Evolutionary conservation across 768 basidiomycete genomes (phyloP).

Genomic region (Xerocomellus intermedius): DNA sequence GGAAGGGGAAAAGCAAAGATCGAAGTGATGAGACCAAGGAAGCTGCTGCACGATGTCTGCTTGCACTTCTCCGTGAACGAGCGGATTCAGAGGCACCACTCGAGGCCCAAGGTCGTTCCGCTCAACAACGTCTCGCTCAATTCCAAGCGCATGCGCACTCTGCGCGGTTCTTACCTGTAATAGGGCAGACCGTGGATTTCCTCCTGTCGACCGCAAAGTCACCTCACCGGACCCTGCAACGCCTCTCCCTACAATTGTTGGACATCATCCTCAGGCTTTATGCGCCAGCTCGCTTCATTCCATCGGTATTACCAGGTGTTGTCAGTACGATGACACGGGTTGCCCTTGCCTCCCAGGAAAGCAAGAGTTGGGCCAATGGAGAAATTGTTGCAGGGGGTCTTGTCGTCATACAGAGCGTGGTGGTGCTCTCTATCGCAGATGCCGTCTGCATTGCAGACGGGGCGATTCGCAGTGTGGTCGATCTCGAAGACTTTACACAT

Average conservation of each 20-base stretch:
- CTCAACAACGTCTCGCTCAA: constrained; percentile 36
- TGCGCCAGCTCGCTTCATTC: constrained; percentile 49
- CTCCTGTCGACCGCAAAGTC: constrained; percentile 62
- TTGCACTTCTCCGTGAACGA: constrained; percentile 58
- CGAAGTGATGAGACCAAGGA: constrained; percentile 82
- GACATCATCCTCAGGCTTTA: constrained; percentile 49
- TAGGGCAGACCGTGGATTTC: constrained; percentile 80
- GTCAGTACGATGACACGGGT: constrained; percentile 76
- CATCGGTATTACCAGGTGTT: constrained; percentile 82
- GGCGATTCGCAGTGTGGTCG: constrained; percentile 48
- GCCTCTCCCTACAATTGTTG: constrained; percentile 57
- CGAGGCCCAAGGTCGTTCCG: constrained; percentile 14
- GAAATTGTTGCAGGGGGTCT: constrained; percentile 62
- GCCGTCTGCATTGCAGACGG: constrained; percentile 63
- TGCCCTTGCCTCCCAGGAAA: constrained; percentile 51
- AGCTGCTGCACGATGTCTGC: constrained; percentile 68
- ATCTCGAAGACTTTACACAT: constrained; percentile 62
- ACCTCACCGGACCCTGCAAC: constrained; percentile 58
- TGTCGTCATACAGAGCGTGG: constrained; percentile 50
- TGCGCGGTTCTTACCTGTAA: constrained; percentile 62
- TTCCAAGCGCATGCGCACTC: constrained; percentile 42
- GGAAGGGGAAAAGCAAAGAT: constrained; percentile 63
- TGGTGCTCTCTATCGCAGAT: constrained; percentile 64
- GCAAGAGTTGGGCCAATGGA: constrained; percentile 72
- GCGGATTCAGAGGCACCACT: constrained; percentile 40